Evolutionary conservation across 2,329 filamentous ascomycete species (phyloP).

Genomic region (Talaromyces sp.): DNA sequence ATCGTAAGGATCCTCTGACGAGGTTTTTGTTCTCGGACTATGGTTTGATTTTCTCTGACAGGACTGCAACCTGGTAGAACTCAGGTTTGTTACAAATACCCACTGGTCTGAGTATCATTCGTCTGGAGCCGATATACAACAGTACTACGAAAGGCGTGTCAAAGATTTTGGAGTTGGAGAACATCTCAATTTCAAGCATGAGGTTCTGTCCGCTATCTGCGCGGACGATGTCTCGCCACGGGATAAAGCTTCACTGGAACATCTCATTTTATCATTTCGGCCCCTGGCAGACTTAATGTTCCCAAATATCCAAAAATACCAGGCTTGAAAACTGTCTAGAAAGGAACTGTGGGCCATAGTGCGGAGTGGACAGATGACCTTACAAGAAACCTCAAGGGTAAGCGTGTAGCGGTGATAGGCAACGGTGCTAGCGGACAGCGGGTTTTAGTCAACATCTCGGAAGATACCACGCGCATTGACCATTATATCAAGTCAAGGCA

Average conservation of each 20-base stretch:
- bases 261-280: conserved; percentile 12
- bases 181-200: conserved; percentile 5
- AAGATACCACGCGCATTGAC: conserved; percentile 9
- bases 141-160: conserved; percentile 10
- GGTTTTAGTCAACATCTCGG: conserved; percentile 3
- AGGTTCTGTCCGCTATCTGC: conserved; percentile 11
- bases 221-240: background rate
- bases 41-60: background rate
- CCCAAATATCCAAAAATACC: conserved; percentile 14
- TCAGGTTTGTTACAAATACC: conserved; percentile 13
- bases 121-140: conserved; percentile 5
- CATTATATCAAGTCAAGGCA: conserved; percentile 15
- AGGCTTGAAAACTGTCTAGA: conserved; percentile 2
- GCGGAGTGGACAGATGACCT: conserved; percentile 14
- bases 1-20: conserved; percentile 5
- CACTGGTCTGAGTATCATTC: conserved; percentile 18
- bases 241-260: conserved; percentile 8
- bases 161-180: conserved; percentile 4
- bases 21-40: background rate
- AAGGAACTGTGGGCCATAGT: conserved; percentile 10
- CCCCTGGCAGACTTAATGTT: conserved; percentile 8
- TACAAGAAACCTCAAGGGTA: conserved; percentile 10
- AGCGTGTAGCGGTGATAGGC: conserved; percentile 13
- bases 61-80: conserved; percentile 7
- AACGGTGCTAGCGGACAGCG: conserved; percentile 17